Conservation (phyloP, 805 yeast genomes). For the Suhomyces prunicola region DNA sequence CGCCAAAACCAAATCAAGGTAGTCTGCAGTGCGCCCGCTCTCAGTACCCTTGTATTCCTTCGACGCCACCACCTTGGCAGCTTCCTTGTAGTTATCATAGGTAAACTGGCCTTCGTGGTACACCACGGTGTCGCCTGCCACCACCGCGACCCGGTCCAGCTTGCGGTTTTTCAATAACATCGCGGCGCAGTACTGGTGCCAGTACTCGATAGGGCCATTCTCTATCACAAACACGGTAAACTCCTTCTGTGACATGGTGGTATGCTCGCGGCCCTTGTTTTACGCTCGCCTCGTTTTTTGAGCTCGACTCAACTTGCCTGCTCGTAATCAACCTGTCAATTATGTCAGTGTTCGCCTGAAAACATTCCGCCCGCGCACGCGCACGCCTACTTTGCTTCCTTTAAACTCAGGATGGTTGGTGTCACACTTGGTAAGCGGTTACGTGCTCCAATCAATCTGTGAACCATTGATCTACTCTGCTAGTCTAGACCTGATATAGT, state of each 20-base stretch:
- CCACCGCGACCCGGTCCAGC: conserved; percentile 17
- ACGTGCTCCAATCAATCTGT: neutral
- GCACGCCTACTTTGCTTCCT: neutral
- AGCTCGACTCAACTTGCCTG: neutral
- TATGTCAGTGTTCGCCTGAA: neutral
- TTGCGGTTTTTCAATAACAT: conserved; percentile 19
- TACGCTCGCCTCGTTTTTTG: conserved; percentile 1
- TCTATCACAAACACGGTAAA: conserved; percentile 21
- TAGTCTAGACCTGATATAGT: too few species aligned
- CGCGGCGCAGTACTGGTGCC: conserved; percentile 14
- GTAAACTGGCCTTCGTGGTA: conserved; percentile 12
- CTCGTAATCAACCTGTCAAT: neutral
- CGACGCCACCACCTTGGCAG: neutral
- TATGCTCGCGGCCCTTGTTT: neutral
- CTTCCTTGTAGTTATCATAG: conserved; percentile 13
- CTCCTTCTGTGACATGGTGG: conserved; percentile 18
- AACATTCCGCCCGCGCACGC: neutral
- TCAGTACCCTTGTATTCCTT: neutral
- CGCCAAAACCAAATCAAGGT: conserved; percentile 12
- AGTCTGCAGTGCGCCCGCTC: neutral
- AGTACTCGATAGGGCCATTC: conserved; percentile 5
- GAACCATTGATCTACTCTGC: neutral
- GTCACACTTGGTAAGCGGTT: neutral
- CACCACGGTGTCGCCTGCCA: conserved; percentile 6
- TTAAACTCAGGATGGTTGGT: neutral